Base-by-base conservation (phyloP, 768 basidiomycete genomes). In the Lepiota venenata region DNA sequence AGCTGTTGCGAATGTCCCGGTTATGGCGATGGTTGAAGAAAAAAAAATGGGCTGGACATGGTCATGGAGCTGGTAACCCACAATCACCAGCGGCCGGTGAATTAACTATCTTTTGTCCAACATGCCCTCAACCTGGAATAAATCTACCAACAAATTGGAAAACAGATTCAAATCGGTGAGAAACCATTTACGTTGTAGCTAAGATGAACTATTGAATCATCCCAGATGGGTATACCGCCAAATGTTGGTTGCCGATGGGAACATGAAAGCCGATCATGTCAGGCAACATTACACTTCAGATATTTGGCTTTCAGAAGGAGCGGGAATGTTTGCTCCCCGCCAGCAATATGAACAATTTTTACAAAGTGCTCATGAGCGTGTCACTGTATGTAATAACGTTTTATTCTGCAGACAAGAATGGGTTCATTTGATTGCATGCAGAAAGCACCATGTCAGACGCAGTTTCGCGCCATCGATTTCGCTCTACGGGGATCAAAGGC, bases 391-490 rank as follows among this genome's bases (percentile, higher is more conserved):
- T 41, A 41, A 15, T 32, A n/a, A 7, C n/a, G n/a, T n/a, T n/a
- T n/a, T n/a, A n/a, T n/a, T n/a, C n/a, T n/a, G n/a, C n/a, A n/a
- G n/a, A n/a, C n/a, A n/a, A n/a, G n/a, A n/a, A n/a, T n/a, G n/a
- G n/a, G n/a, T n/a, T n/a, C n/a, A n/a, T n/a, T n/a, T n/a, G n/a
- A n/a, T n/a, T n/a, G n/a, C n/a, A n/a, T 14, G 10, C 47, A 60
- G 63, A 58, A 58, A 44, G 59, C 57, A 0, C 51, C 55, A 0
- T 64, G 61, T 40, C n/a, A n/a, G n/a, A n/a, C n/a, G n/a, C n/a
- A n/a, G n/a, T n/a, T 47, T 22, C 14, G 22, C 2, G 45, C 45
- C 20, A 32, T 47, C 15, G 45, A 47, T 2, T 16, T 47, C 15
- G 10, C 22, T 6, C 9, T 47, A 15, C 22, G 27, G 10, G 45